Conservation (phyloP, 2,329 filamentous ascomycete genomes). For the Beauveria sp. region DNA sequence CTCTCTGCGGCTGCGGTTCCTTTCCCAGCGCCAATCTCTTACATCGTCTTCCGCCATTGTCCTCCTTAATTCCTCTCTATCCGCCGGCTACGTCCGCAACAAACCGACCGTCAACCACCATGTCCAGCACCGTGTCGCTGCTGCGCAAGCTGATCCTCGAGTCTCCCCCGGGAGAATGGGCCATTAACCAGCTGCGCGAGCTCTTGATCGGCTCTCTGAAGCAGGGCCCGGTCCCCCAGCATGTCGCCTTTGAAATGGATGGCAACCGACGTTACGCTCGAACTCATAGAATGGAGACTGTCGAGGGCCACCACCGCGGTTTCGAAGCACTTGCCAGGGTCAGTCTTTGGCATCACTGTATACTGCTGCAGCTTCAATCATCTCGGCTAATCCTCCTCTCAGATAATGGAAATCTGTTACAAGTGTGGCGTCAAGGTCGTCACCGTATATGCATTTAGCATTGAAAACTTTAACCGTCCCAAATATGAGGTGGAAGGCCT, state of each 20-base stretch:
- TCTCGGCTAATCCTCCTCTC: constrained; percentile 15
- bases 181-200: constrained; percentile 69
- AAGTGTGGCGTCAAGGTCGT: constrained; percentile 95
- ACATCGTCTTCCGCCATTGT: constrained; percentile 4
- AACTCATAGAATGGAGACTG: constrained; percentile 85
- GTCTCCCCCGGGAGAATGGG: constrained; percentile 88
- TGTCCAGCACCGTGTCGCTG: constrained; percentile 48
- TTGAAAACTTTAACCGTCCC: constrained; percentile 97
- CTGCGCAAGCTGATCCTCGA: constrained; percentile 65
- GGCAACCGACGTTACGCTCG: constrained; percentile 91
- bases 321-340: constrained; percentile 91
- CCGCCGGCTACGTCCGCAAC: not conserved
- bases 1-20: not conserved
- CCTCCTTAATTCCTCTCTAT: constrained; percentile 4
- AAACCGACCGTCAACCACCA: constrained; percentile 19
- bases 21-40: not conserved
- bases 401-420: constrained; percentile 97
- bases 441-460: constrained; percentile 96
- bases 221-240: constrained; percentile 86
- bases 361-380: constrained; percentile 4
- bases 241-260: constrained; percentile 99
- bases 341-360: constrained; percentile 23
- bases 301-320: constrained; percentile 91
- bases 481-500: constrained; percentile 94
- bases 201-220: constrained; percentile 80